Evolutionary conservation across 2,329 filamentous ascomycete genomes (phyloP).

Genomic region (Aspergillus ochraceoroseus): DNA sequence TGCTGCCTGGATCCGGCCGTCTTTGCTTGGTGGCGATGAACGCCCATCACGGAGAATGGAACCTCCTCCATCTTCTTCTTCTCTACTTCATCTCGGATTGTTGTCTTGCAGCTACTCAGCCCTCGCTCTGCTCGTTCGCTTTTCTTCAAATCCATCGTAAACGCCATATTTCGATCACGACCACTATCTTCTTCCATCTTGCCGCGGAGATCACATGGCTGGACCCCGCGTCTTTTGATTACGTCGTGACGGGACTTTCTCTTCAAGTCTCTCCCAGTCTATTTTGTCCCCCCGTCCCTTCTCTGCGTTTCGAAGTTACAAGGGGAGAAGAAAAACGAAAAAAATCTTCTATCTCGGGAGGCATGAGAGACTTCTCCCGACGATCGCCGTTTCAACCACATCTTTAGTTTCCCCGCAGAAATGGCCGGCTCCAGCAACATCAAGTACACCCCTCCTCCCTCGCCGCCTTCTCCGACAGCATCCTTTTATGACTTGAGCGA

Average conservation of each 20-base stretch:
- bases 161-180: too few species aligned
- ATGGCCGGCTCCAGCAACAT: slow-evolving; percentile 30
- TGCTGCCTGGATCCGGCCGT: slow-evolving; percentile 18
- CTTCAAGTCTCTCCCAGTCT: slow-evolving; percentile 7
- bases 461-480: slow-evolving; percentile 66
- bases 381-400: not conserved
- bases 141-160: too few species aligned
- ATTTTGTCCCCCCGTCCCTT: slow-evolving; percentile 4
- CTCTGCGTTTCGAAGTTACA: not conserved
- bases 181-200: not conserved
- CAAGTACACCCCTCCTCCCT: slow-evolving; percentile 39
- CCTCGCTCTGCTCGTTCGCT: too few species aligned
- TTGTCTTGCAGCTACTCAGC: too few species aligned
- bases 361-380: not conserved
- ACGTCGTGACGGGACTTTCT: slow-evolving; percentile 13
- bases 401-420: slow-evolving; percentile 7
- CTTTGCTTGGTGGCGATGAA: slow-evolving; percentile 15
- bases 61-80: too few species aligned
- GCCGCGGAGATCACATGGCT: slow-evolving; percentile 12
- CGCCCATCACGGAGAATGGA: not conserved
- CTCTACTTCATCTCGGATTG: too few species aligned
- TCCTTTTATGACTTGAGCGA: slow-evolving; percentile 96
- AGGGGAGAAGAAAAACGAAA: not conserved
- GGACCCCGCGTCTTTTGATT: slow-evolving; percentile 12
- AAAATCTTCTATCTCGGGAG: not conserved